A percentile compares a stretch with the other conserved stretches of the same genome.
These are phyloP conservation scores for Tylopilus rubrobrunneus DNA, from an alignment of 768 basidiomycete genomes.

Conservation along the genomic window DNA sequence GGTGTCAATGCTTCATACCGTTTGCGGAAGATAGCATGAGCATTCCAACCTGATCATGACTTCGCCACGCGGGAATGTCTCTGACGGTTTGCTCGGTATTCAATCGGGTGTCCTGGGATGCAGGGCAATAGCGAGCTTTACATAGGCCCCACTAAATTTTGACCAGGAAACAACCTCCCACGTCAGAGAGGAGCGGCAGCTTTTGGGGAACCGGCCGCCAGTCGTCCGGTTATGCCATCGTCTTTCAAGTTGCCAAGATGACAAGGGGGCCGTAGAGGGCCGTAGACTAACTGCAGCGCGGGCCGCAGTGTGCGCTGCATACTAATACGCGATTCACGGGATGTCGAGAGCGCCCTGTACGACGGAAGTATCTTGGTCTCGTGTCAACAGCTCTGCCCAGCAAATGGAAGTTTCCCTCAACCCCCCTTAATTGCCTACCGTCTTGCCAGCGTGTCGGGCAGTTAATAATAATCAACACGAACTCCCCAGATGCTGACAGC, in stretches of 20 bases:
- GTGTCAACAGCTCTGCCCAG: not conserved
- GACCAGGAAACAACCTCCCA: not conserved
- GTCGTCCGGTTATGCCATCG: not conserved
- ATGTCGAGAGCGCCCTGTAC: not conserved
- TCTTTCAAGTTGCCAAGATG: not conserved
- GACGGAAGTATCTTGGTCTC: not conserved
- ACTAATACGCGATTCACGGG: not conserved
- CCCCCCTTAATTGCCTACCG: not conserved
- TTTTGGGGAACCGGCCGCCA: not conserved
- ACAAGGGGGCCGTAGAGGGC: not conserved
- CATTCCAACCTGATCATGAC: not conserved
- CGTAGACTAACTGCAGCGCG: not conserved
- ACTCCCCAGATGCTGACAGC: not conserved
- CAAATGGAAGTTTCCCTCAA: not conserved
- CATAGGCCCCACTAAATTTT: not conserved
- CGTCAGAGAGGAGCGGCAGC: not conserved
- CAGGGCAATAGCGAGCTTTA: not conserved
- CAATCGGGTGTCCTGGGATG: not conserved
- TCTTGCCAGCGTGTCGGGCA: not conserved
- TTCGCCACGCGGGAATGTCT: constrained; percentile 12
- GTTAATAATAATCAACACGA: not conserved
- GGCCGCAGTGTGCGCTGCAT: not conserved
- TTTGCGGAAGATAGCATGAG: constrained; percentile 3
- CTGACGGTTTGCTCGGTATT: not conserved
- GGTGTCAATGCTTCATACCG: constrained; percentile 1